Percentiles rank a stretch among this genome's conserved stretches.
Evolutionary conservation across 352 stramenopile species (phyloP).

Genomic region (Aphanomyces invadans): DNA sequence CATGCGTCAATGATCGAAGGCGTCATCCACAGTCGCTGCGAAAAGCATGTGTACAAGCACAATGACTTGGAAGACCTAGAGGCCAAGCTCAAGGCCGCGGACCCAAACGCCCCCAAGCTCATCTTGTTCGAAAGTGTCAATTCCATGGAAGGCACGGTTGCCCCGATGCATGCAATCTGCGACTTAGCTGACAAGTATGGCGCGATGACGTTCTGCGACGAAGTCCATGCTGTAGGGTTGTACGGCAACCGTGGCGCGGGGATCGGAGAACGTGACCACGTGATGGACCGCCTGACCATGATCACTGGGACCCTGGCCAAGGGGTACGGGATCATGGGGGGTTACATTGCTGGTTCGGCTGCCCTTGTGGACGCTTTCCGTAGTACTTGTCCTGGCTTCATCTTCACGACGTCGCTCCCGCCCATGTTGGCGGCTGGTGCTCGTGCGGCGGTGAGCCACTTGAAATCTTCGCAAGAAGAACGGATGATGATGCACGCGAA

Average conservation of each 20-base stretch:
- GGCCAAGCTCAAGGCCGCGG: slow-evolving; percentile 55
- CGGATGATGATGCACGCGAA: slow-evolving; percentile 76
- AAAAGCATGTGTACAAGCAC: slow-evolving; percentile 84
- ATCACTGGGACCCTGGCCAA: slow-evolving; percentile 86
- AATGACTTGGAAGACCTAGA: slow-evolving; percentile 77
- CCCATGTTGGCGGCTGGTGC: slow-evolving; percentile 78
- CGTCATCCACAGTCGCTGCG: slow-evolving; percentile 65
- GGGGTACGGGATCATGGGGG: slow-evolving; percentile 86
- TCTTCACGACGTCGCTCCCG: slow-evolving; percentile 87
- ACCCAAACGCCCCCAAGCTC: slow-evolving; percentile 70
- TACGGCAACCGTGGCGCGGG: slow-evolving; percentile 82
- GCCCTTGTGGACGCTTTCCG: slow-evolving; percentile 83
- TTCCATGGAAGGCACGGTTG: slow-evolving; percentile 83
- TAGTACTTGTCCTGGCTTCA: slow-evolving; percentile 79
- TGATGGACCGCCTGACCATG: slow-evolving; percentile 82
- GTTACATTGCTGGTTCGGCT: slow-evolving; percentile 83
- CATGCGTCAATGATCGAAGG: slow-evolving; percentile 87
- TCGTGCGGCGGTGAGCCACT: slow-evolving; percentile 63
- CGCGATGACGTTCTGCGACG: slow-evolving; percentile 88
- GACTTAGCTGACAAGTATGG: slow-evolving; percentile 86
- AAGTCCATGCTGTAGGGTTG: slow-evolving; percentile 84
- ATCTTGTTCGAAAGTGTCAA: slow-evolving; percentile 85
- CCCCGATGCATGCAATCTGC: slow-evolving; percentile 77
- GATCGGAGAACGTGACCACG: slow-evolving; percentile 81
- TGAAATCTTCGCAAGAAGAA: slow-evolving; percentile 81